Evolutionary conservation across 78 protist species (phyloP).

Genomic region (Speleostelium caveatum): DNA sequence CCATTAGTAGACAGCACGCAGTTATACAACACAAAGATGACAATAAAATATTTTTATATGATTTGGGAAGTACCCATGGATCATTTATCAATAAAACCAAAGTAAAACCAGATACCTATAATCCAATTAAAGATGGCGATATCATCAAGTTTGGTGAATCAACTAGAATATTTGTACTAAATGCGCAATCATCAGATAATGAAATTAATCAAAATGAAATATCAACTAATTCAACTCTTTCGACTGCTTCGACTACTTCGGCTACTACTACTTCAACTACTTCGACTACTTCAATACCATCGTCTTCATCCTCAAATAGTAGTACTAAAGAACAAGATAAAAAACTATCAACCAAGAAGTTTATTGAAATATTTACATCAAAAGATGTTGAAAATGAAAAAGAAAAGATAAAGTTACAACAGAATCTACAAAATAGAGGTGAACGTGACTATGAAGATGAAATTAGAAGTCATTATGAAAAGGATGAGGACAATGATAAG

Average conservation of each 20-base stretch:
- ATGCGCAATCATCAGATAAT: neutral
- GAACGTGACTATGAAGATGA: slow-evolving; percentile 26
- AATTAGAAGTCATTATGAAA: slow-evolving; percentile 20
- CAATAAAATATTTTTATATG: slow-evolving; percentile 50
- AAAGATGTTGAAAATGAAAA: neutral
- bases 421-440: neutral
- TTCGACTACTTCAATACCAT: no score
- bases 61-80: slow-evolving; percentile 75
- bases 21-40: slow-evolving; percentile 54
- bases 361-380: neutral
- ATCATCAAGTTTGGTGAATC: slow-evolving; percentile 79
- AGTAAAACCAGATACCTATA: slow-evolving; percentile 17
- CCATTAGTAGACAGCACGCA: slow-evolving; percentile 82
- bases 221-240: no score
- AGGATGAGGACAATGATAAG: slow-evolving; percentile 12
- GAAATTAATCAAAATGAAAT: no score
- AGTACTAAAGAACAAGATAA: neutral
- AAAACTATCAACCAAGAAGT: neutral
- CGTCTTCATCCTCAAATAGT: neutral
- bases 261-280: neutral
- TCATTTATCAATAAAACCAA: slow-evolving; percentile 65
- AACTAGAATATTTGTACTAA: slow-evolving; percentile 53
- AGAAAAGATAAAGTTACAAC: neutral
- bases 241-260: no score
- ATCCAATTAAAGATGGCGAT: slow-evolving; percentile 53